Evolutionary conservation across 1,139 yeast genomes (phyloP), one percentile per base, ranked within the genome.

Genomic region (Suhomyces wounanorum): DNA sequence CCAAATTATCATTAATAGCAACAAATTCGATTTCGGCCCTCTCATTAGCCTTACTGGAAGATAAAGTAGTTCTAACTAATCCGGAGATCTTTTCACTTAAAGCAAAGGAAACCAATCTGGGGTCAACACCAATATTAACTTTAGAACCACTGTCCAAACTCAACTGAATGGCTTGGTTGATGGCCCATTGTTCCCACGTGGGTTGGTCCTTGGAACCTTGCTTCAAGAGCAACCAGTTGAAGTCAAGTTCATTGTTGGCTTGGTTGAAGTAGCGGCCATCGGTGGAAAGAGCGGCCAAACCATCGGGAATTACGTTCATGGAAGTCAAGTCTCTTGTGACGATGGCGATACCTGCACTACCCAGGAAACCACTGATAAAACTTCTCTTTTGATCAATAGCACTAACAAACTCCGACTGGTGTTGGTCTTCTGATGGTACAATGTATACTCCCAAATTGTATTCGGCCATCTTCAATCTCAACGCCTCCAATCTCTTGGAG

Each of bases 211-310:
- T 78, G 13, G 83, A 77, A 13, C 96, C 96, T 66, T 87, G 95
- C 66, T 85, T 91, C 60, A 95, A 77, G 56, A 95, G 76, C 11
- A 77, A 67, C 99, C 99, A 95, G 69, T 89, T 89, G 65, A 79
- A 86, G 66, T 90, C 97, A 56, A 95, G 78, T 69, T 95, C 96
- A 63, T 87, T 83, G 26, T 82, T 72, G 1, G 99, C 99, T 70
- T 95, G 99, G 57, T 84, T 81, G 67, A 91, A 95, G 70, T 95
- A 95, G 58, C 99, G 79, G 11, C 97, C 98, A 68, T 95, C 99
- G 0, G 99, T 95, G 10, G 96, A 85, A 59, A 95, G 77, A 4
- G 87, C 87, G 31, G 96, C 94, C 57, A 83, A 77, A 9, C 87
- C 87, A 58, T 81, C 83, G n/a, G 85, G 85, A 9, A 49, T 52